phyloP scores from a whole-genome alignment of 306 rosid genomes.

The Ziziphus jujuba region DNA sequence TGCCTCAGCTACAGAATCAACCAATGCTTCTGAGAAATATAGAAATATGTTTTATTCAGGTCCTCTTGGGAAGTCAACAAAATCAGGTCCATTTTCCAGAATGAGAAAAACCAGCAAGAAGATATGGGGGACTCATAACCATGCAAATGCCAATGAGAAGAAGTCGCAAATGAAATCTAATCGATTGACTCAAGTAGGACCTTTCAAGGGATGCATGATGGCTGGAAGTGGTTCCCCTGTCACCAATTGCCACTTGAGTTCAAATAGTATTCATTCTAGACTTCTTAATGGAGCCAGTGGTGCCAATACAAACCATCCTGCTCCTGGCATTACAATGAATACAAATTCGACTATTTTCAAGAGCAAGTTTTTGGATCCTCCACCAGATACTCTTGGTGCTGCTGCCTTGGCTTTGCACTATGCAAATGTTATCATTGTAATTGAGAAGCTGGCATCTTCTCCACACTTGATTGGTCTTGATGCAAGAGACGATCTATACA shows the following conservation, averaged over 20 bases:
- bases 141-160: slow-evolving; percentile 45
- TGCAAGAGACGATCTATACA: slow-evolving; percentile 95
- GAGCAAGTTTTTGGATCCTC: slow-evolving; percentile 66
- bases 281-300: slow-evolving; percentile 33
- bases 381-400: slow-evolving; percentile 83
- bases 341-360: slow-evolving; percentile 36
- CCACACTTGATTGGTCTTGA: slow-evolving; percentile 95
- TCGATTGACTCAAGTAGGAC: slow-evolving; percentile 85
- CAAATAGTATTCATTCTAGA: slow-evolving; percentile 38
- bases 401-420: slow-evolving; percentile 94
- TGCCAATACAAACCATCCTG: slow-evolving; percentile 27
- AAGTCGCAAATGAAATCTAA: slow-evolving; percentile 48
- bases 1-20: slow-evolving; percentile 54
- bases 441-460: slow-evolving; percentile 90
- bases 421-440: slow-evolving; percentile 78
- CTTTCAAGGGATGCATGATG: slow-evolving; percentile 69
- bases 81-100: slow-evolving; percentile 54
- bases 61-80: slow-evolving; percentile 59
- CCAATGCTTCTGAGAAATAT: slow-evolving; percentile 50
- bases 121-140: slow-evolving; percentile 51
- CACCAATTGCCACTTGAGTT: slow-evolving; percentile 40
- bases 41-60: slow-evolving; percentile 69
- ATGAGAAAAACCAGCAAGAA: slow-evolving; percentile 52
- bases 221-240: slow-evolving; percentile 49
- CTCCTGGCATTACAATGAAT: slow-evolving; percentile 32